Evolutionary conservation across 768 basidiomycete genomes (phyloP), one percentile per base, ranked within the genome.

Genomic region (Leccinellum albellum): DNA sequence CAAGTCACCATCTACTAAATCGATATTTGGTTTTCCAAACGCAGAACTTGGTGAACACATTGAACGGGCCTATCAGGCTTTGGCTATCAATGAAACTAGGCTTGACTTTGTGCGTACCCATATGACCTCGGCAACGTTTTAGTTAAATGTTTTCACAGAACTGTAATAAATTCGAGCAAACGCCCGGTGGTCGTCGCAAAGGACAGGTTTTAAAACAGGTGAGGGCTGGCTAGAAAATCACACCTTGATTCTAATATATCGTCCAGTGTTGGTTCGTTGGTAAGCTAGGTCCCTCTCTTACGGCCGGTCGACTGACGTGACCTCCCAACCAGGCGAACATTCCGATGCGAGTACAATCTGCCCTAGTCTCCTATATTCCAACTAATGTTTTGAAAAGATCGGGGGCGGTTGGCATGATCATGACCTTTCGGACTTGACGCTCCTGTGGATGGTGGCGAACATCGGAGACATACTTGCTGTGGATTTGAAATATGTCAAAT

Each of bases 261-360:
- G 20, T 31, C 26, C 33, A 87, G 84, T 86, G 83, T 61, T 90
- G 88, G 88, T 90, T 90, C 65, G 70, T 79, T 53, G 88, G 87
- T 82, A 64, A 64, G 76, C 51, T 46, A 47, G 23, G 12, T n/a
- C 23, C 14, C 20, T 23, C 35, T n/a, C 35, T 50, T 42, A 17
- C 3, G 15, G 14, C 3, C 7, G 9, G 51, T 21, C 42, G 20
- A 62, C 17, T 50, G 42, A 56, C 45, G 14, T 29, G 49, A 62
- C 63, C 60, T 51, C 48, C 14, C 53, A 51, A 51, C 33, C 26
- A 74, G 72, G 71, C 54, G 62, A 76, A 17, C 60, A 68, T 53
- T 66, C 70, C 17, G 67, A 65, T 50, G 62, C 58, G 32, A 58
- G 54, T 50, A 37, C n/a, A 47, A 8, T 24, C 17, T 21, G 10